These are phyloP conservation scores for Solanum habrochaites DNA, from an alignment of 257 asterid genomes.

Conservation along the genomic window DNA sequence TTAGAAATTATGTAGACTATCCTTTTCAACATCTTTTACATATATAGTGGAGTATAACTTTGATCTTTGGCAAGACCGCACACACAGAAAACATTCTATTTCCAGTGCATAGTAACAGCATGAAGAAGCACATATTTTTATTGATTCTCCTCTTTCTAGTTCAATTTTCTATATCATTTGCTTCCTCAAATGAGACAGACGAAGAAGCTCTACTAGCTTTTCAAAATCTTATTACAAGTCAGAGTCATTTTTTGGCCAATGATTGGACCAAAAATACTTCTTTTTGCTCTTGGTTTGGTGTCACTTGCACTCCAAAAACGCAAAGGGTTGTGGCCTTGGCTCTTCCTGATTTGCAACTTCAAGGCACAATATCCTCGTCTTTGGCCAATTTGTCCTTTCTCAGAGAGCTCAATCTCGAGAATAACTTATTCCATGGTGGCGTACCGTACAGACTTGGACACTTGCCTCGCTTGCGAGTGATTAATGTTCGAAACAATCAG, in stretches of 20 bases:
- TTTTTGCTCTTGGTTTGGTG: slow-evolving; percentile 21
- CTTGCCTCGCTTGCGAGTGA: neutral
- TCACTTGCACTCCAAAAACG: slow-evolving; percentile 1
- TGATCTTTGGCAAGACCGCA: neutral
- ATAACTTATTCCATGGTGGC: slow-evolving; percentile 1
- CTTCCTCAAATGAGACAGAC: slow-evolving; percentile 6
- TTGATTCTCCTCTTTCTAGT: neutral
- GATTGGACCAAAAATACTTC: slow-evolving; percentile 14
- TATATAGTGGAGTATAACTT: neutral
- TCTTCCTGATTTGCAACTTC: slow-evolving; percentile 12
- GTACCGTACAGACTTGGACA: neutral
- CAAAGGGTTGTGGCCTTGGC: slow-evolving; percentile 12
- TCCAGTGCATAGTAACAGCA: neutral
- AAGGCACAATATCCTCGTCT: slow-evolving; percentile 13
- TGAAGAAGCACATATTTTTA: neutral
- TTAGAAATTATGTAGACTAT: neutral
- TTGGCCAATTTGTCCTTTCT: slow-evolving; percentile 31
- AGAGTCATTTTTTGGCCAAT: neutral
- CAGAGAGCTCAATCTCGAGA: slow-evolving; percentile 1
- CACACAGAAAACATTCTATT: neutral
- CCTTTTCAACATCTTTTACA: neutral
- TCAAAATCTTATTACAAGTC: slow-evolving; percentile 9
- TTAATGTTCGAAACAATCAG: neutral
- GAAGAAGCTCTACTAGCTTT: slow-evolving; percentile 10
- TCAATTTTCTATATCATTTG: neutral